Conservation (phyloP, 306 rosid genomes). For the Senna tora region DNA sequence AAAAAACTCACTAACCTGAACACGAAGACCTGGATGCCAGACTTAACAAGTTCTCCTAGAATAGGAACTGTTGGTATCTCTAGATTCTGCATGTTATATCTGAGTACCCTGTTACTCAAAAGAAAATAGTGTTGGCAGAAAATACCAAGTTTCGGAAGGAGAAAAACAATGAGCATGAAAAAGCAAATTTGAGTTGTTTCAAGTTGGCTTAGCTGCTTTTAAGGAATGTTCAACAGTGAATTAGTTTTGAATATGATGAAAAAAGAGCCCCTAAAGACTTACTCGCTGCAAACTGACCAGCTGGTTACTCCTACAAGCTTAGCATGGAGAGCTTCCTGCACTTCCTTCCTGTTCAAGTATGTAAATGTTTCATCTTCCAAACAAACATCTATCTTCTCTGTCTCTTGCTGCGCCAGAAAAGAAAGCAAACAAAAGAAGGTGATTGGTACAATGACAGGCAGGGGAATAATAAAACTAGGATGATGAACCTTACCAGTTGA, state of each 20-base stretch:
- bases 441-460: not conserved
- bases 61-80: conserved; percentile 48
- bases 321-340: conserved; percentile 71
- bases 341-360: conserved; percentile 71
- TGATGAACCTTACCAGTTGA: conserved; percentile 48
- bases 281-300: conserved; percentile 72
- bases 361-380: conserved; percentile 56
- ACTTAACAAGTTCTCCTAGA: conserved; percentile 45
- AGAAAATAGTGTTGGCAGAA: not conserved
- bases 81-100: conserved; percentile 43
- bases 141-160: not conserved
- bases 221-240: not conserved
- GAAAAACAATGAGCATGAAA: not conserved
- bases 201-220: not conserved
- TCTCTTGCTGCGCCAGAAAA: conserved; percentile 43
- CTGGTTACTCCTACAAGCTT: conserved; percentile 55
- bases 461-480: not conserved
- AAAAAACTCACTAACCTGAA: conserved; percentile 41
- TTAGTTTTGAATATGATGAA: not conserved
- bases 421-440: not conserved
- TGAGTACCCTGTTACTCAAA: conserved; percentile 31
- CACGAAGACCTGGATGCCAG: conserved; percentile 54
- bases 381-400: conserved; percentile 64
- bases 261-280: conserved; percentile 4
- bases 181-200: not conserved